These are phyloP conservation scores for Rhizophagus clarus DNA, from an alignment of 192 early-diverging fungal species.

Conservation along the genomic window DNA sequence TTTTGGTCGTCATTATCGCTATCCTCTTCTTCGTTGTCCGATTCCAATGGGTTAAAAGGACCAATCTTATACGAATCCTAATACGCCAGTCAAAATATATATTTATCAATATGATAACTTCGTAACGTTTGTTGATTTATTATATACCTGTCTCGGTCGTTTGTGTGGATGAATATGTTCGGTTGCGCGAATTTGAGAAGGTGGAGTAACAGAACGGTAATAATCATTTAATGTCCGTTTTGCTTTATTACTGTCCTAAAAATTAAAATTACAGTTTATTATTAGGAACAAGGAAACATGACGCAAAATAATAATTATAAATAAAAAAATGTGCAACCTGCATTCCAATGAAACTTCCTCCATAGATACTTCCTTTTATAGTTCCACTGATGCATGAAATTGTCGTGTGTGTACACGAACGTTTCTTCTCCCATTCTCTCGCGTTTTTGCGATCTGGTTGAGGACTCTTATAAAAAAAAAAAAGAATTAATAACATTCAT, in stretches of 20 bases:
- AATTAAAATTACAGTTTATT: constrained; percentile 1
- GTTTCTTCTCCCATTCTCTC: constrained; percentile 21
- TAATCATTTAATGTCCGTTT: not conserved
- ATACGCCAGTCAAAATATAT: not conserved
- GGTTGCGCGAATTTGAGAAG: too few relatives aligned
- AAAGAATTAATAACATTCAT: not conserved
- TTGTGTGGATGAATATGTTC: too few relatives aligned
- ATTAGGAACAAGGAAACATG: constrained; percentile 12
- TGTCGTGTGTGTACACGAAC: not conserved
- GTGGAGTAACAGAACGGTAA: too few relatives aligned
- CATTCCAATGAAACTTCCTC: not conserved
- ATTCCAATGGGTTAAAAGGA: too few relatives aligned
- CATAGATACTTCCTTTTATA: not conserved
- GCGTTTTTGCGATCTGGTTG: constrained; percentile 20
- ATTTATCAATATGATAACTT: not conserved
- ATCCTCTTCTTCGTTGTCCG: too few relatives aligned
- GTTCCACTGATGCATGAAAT: not conserved
- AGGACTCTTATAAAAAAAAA: constrained; percentile 2
- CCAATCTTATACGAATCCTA: too few relatives aligned
- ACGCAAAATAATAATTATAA: constrained; percentile 3
- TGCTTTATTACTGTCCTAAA: constrained; percentile 14
- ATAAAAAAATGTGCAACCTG: constrained; percentile 7
- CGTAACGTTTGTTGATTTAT: too few relatives aligned
- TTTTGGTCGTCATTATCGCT: too few relatives aligned
- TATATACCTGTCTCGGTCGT: too few relatives aligned